Conservation (phyloP, 2,329 filamentous ascomycete genomes). For the Penicillium verrucosum region DNA sequence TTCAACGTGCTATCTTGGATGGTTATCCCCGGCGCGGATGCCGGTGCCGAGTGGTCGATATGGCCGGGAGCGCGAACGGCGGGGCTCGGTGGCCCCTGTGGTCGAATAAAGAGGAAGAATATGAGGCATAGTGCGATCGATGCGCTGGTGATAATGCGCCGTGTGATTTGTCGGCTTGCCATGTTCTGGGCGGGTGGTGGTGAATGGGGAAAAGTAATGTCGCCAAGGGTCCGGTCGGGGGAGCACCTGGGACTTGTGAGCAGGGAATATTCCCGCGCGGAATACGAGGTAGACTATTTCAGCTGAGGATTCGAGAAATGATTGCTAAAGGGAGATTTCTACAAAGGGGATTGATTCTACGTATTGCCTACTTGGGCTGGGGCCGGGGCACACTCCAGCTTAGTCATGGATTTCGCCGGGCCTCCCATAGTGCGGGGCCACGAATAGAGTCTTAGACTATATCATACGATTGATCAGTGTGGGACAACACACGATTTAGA, state of each 20-base stretch:
- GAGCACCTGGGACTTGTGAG: background rate
- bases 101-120: slow-evolving; percentile 39
- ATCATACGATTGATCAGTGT: background rate
- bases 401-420: slow-evolving; percentile 13
- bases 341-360: background rate
- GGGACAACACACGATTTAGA: background rate
- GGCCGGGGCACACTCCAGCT: slow-evolving; percentile 3
- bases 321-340: background rate
- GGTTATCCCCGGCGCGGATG: slow-evolving; percentile 17
- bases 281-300: background rate
- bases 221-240: slow-evolving; percentile 3
- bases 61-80: slow-evolving; percentile 42
- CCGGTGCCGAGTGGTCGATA: slow-evolving; percentile 30
- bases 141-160: slow-evolving; percentile 36
- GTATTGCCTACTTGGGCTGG: background rate
- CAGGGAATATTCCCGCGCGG: background rate
- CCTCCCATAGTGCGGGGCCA: background rate
- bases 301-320: background rate
- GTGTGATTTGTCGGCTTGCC: slow-evolving; percentile 38
- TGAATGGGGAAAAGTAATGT: background rate
- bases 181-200: slow-evolving; percentile 20
- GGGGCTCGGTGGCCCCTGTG: slow-evolving; percentile 38
- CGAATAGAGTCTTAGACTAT: too few relatives aligned
- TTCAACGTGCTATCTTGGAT: slow-evolving; percentile 39
- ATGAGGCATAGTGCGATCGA: slow-evolving; percentile 34